Evolutionary conservation across 1,284 basidiomycete species (phyloP).

Genomic region (Ceratobasidium sp.): DNA sequence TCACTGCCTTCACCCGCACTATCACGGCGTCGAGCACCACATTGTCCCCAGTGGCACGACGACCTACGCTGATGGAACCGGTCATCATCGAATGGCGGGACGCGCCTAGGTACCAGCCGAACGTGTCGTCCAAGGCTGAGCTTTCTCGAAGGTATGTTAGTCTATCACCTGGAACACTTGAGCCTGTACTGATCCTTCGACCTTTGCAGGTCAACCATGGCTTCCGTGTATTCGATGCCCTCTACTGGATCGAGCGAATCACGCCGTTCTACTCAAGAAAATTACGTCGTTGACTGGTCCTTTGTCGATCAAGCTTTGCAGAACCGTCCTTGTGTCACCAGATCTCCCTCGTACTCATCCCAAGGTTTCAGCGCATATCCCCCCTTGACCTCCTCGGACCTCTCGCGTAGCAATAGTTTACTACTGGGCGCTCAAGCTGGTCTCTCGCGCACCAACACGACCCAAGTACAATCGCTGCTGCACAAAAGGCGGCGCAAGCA

Average conservation of each 20-base stretch:
- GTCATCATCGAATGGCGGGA: constrained; percentile 20
- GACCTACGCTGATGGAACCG: constrained; percentile 23
- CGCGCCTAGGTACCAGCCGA: constrained; percentile 25
- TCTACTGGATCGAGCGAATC: constrained; percentile 14
- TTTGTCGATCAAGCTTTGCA: constrained; percentile 15
- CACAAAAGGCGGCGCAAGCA: constrained; percentile 9
- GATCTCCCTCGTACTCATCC: not conserved
- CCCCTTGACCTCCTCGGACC: not conserved
- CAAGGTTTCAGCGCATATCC: not conserved
- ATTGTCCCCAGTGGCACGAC: constrained; percentile 2
- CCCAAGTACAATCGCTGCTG: constrained; percentile 25
- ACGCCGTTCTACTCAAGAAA: constrained; percentile 34
- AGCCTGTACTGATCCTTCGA: constrained; percentile 1
- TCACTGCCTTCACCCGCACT: constrained; percentile 30
- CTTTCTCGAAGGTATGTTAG: constrained; percentile 25
- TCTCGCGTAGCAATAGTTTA: not conserved
- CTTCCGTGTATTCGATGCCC: constrained; percentile 39
- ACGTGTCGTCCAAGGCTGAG: constrained; percentile 22
- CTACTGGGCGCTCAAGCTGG: not conserved
- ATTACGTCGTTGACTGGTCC: constrained; percentile 31
- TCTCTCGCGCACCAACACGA: constrained; percentile 21
- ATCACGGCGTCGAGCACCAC: constrained; percentile 10
- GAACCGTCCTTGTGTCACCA: not conserved
- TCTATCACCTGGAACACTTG: not conserved
- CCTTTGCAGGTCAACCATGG: constrained; percentile 34